Evolutionary conservation across 179 eudicot genomes (phyloP).

Genomic region (Sideroxylon spinosum): DNA sequence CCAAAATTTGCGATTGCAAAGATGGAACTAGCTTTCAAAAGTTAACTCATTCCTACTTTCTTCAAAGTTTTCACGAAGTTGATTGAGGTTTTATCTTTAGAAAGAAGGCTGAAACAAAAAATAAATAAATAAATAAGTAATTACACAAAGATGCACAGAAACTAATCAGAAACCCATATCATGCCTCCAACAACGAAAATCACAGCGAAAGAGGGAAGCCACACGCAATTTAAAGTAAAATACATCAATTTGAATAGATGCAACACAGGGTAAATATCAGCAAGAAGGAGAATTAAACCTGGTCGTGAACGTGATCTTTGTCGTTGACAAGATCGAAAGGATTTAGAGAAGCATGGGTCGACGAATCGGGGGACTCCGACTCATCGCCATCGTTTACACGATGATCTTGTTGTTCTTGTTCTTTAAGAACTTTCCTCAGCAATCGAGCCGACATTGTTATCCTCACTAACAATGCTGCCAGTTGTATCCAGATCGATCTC

Average conservation of each 20-base stretch:
- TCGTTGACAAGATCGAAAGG: constrained; percentile 69
- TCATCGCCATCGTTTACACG: constrained; percentile 31
- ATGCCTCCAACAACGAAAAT: background rate
- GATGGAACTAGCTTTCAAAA: background rate
- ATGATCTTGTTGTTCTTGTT: constrained; percentile 35
- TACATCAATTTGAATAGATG: background rate
- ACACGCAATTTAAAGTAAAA: background rate
- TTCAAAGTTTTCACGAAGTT: background rate
- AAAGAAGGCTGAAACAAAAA: background rate
- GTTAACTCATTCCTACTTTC: background rate
- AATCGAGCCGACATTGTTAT: constrained; percentile 62
- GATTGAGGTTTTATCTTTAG: background rate
- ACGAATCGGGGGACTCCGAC: constrained; percentile 29
- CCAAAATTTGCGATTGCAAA: background rate
- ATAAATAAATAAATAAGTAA: background rate
- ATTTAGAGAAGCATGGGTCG: constrained; percentile 35
- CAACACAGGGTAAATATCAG: background rate
- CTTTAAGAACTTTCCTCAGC: constrained; percentile 55
- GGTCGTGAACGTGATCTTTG: constrained; percentile 34
- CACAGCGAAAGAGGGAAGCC: background rate
- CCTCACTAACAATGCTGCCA: no score
- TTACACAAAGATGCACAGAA: no score
- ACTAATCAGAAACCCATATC: background rate
- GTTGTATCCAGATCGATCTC: no score
- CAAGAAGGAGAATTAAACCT: constrained; percentile 30